Base-by-base conservation (phyloP, 2,329 filamentous ascomycete species). In the Gyromitra esculenta region DNA sequence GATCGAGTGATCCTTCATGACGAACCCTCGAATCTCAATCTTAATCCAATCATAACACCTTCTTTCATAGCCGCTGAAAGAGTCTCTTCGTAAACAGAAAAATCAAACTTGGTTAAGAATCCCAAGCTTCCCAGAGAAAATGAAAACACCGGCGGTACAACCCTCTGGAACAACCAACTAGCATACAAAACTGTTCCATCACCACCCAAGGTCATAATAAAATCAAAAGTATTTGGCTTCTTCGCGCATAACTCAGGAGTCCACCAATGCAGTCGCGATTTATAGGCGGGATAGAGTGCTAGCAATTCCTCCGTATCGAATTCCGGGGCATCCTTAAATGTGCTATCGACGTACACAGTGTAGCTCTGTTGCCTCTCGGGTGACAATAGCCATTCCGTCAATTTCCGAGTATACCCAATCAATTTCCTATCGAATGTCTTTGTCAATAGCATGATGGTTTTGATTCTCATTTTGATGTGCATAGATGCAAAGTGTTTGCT, bases 111-210 rank as follows among this genome's bases (percentile, higher is more conserved):
- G 35, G 96, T 98, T 79, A 99, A 85, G 82, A 99, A 99, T 0
- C 96, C 96, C 4, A 99, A 86, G 31, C 94, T 97, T 7, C 96
- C 96, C 8, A 98, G 86, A 0, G 94, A 89, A 83, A 99, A 98
- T 77, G 93, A 95, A 77, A 99, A 86, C 0, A 97, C 93, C 0
- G 96, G 96, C 5, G 96, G 96, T 0, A 98, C 95, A 60, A 98
- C 92, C 54, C 92, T 90, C 85, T 99, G 96, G 83, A 99, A 99
- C 0, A 99, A 87, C 94, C 95, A 98, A 82, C 93, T 97, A 2
- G 95, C 92, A 82, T 97, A 98, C 9, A 99, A 86, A 5, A 99
- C 95, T 0, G 96, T 99, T n/a, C 96, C 96, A 82, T 99, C 96
- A 11, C 96, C 96, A 63, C 94, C 94, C 1, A 97, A 88, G 0